Conservation (phyloP, 371 early-diverging fungal genomes). For the Sporodiniella umbellata region DNA sequence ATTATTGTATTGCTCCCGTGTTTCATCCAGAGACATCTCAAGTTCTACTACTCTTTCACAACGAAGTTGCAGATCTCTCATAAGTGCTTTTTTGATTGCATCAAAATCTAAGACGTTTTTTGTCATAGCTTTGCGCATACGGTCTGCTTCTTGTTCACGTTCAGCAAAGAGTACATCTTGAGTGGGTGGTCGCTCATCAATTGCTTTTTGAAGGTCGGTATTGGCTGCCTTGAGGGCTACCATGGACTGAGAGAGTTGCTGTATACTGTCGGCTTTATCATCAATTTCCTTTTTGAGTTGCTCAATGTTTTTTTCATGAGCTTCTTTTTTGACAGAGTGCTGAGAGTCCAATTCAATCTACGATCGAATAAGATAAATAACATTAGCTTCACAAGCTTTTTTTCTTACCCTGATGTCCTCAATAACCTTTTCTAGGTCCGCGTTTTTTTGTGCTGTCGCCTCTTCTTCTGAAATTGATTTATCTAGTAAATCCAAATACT, state of each 20-base stretch:
- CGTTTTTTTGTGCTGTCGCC: conserved; percentile 54
- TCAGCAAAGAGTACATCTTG: conserved; percentile 33
- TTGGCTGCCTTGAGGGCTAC: conserved; percentile 22
- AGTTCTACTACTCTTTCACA: conserved; percentile 95
- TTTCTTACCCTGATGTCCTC: conserved; percentile 70
- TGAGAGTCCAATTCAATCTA: neutral
- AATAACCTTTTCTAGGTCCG: conserved; percentile 69
- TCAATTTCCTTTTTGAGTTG: conserved; percentile 63
- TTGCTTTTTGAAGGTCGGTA: conserved; percentile 14
- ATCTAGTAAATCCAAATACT: conserved; percentile 93
- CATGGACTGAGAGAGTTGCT: conserved; percentile 56
- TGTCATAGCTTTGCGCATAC: conserved; percentile 87
- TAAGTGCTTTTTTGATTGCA: conserved; percentile 92
- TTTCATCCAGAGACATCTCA: conserved; percentile 91
- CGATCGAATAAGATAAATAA: conserved; percentile 14
- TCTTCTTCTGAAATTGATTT: conserved; percentile 93
- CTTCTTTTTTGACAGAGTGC: conserved; percentile 34
- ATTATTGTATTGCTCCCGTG: conserved; percentile 85
- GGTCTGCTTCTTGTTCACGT: conserved; percentile 84
- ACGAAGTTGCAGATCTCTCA: conserved; percentile 93
- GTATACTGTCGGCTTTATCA: conserved; percentile 72
- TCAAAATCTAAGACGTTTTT: conserved; percentile 93
- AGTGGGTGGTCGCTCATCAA: conserved; percentile 29
- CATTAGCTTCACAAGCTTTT: neutral
- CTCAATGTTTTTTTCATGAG: conserved; percentile 79